These are phyloP conservation scores for Zoysia matrella DNA, from an alignment of 202 grass and related monocot species.

Conservation along the genomic window DNA sequence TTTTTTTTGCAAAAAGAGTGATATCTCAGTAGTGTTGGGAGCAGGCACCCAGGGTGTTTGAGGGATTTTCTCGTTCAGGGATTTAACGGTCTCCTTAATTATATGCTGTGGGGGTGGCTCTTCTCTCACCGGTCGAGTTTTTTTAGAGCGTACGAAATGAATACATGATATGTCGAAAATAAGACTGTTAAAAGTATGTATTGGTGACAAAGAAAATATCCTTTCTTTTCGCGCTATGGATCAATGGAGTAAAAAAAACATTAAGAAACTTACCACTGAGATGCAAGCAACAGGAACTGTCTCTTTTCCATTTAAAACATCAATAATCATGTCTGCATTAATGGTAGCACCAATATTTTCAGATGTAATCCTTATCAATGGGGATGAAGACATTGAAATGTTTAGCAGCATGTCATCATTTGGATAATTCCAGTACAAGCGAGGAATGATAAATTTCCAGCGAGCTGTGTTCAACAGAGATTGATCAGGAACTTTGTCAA, in stretches of 20 bases:
- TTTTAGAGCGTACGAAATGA: neutral
- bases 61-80: too few relatives aligned
- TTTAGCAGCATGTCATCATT: conserved; percentile 90
- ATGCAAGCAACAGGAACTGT: conserved; percentile 86
- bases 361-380: conserved; percentile 63
- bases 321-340: conserved; percentile 79
- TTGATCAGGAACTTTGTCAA: conserved; percentile 86
- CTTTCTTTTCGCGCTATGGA: neutral
- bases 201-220: neutral
- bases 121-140: too few relatives aligned
- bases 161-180: conserved; percentile 17
- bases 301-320: conserved; percentile 66
- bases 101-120: too few relatives aligned
- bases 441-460: conserved; percentile 92
- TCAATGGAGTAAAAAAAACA: conserved; percentile 32
- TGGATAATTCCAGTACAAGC: conserved; percentile 85
- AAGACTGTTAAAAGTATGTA: conserved; percentile 12
- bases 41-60: too few relatives aligned
- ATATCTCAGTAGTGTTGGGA: too few relatives aligned
- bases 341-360: conserved; percentile 68
- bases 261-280: conserved; percentile 64
- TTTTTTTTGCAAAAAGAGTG: too few relatives aligned
- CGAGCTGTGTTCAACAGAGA: conserved; percentile 90
- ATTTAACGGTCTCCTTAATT: too few relatives aligned
- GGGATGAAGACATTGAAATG: conserved; percentile 84